These are phyloP conservation scores for Ustilago loliicola DNA, from an alignment of 1,284 basidiomycete genomes.

Conservation along the genomic window DNA sequence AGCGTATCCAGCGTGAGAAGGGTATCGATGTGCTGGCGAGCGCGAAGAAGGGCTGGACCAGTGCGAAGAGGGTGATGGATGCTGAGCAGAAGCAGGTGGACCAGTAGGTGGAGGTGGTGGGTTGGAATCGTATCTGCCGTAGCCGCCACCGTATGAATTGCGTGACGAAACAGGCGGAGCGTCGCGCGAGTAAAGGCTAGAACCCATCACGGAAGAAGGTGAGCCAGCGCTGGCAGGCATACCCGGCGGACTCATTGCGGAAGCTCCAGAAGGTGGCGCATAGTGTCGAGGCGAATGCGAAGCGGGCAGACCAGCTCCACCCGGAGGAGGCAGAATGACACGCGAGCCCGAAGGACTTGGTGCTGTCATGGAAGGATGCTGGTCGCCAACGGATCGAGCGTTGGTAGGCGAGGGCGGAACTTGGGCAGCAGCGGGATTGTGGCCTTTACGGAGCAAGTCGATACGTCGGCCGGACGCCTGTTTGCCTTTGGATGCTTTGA, in stretches of 20 bases:
- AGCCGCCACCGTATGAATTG: conserved; percentile 33
- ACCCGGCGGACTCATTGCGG: conserved; percentile 42
- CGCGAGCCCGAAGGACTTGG: conserved; percentile 30
- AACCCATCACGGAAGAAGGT: conserved; percentile 23
- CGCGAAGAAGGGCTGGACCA: conserved; percentile 44
- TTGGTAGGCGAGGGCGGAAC: conserved; percentile 23
- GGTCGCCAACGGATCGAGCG: conserved; percentile 13
- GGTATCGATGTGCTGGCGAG: conserved; percentile 37
- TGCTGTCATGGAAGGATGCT: conserved; percentile 27
- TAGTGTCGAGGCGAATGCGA: conserved; percentile 36
- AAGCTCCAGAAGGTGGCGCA: conserved; percentile 11
- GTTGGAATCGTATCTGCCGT: conserved; percentile 30
- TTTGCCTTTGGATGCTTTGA: conserved; percentile 60
- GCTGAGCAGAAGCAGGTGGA: conserved; percentile 22
- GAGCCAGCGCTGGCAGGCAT: conserved; percentile 37
- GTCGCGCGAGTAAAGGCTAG: conserved; percentile 45
- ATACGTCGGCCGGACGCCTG: conserved; percentile 52
- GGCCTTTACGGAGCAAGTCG: conserved; percentile 48
- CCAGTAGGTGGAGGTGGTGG: conserved; percentile 8
- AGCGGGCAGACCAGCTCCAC: conserved; percentile 2
- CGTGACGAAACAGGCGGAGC: conserved; percentile 21
- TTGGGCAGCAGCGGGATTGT: conserved; percentile 49
- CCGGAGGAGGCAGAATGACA: conserved; percentile 22
- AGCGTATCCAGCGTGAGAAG: conserved; percentile 32
- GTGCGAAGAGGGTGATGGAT: conserved; percentile 41